phyloP scores from a whole-genome alignment of 2,329 filamentous ascomycete genomes.

The Penicillium frequentans region DNA sequence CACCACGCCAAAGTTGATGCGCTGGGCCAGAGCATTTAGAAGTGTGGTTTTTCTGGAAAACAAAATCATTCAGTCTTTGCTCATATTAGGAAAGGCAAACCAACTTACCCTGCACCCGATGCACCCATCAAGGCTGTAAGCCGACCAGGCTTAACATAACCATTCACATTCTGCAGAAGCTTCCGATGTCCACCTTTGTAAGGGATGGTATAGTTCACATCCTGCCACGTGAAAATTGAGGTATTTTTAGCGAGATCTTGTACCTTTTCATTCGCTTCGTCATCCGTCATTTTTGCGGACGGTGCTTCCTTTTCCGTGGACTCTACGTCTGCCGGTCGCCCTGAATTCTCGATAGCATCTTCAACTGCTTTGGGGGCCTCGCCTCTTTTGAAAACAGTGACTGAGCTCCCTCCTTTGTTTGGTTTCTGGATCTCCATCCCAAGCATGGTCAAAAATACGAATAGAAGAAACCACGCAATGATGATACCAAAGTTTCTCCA shows the following conservation, averaged over 20 bases:
- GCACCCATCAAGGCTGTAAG: slow-evolving; percentile 80
- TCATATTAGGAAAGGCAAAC: background rate
- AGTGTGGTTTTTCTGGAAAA: slow-evolving; percentile 49
- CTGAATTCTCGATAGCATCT: slow-evolving; percentile 54
- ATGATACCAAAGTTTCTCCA: slow-evolving; percentile 82
- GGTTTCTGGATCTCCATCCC: slow-evolving; percentile 77
- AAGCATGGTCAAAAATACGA: slow-evolving; percentile 72
- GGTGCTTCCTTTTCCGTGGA: slow-evolving; percentile 34
- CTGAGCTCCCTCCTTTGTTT: slow-evolving; percentile 76
- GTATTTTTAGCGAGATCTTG: slow-evolving; percentile 62
- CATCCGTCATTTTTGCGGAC: slow-evolving; percentile 16
- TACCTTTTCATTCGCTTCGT: slow-evolving; percentile 30
- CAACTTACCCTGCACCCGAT: slow-evolving; percentile 55
- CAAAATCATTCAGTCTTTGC: background rate
- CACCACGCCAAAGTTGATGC: slow-evolving; percentile 46
- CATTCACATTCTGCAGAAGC: slow-evolving; percentile 63
- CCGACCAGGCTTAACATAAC: slow-evolving; percentile 73
- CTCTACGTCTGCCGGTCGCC: slow-evolving; percentile 53
- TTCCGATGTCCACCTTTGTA: slow-evolving; percentile 45
- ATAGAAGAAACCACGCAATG: slow-evolving; percentile 70
- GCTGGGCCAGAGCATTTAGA: slow-evolving; percentile 48
- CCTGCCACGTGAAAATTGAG: slow-evolving; percentile 80
- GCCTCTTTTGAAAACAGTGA: slow-evolving; percentile 72
- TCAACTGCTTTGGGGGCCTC: slow-evolving; percentile 61
- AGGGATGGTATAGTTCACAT: slow-evolving; percentile 70